Percentiles rank a stretch among this genome's conserved stretches.
Conservation (phyloP, 1,284 basidiomycete species). For the Malassezia furfur region DNA sequence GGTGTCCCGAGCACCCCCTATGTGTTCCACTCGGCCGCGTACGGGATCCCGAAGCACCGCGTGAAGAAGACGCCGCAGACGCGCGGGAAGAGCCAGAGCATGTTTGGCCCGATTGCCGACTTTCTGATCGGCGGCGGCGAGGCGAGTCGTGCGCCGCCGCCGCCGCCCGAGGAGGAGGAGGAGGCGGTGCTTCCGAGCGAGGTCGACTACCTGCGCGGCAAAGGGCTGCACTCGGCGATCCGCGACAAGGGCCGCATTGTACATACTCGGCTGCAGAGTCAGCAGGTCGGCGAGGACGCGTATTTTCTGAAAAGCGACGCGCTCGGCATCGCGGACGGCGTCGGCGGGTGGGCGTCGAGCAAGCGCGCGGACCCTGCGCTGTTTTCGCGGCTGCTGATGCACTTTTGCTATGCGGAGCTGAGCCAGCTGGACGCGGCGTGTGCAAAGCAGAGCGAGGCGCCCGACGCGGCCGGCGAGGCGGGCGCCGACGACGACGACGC, state of each 20-base stretch:
- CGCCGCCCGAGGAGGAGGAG: background rate
- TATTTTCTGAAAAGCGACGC: conserved; percentile 72
- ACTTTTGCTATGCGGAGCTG: conserved; percentile 61
- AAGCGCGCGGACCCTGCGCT: conserved; percentile 58
- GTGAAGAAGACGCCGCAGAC: conserved; percentile 18
- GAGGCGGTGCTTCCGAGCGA: background rate
- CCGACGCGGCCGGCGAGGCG: conserved; percentile 13
- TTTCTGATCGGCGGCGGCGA: conserved; percentile 24
- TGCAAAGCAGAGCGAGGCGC: conserved; percentile 21
- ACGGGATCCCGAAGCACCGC: conserved; percentile 50
- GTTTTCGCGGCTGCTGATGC: conserved; percentile 76
- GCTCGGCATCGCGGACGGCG: conserved; percentile 78
- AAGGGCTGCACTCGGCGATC: conserved; percentile 33
- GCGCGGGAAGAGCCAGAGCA: conserved; percentile 25
- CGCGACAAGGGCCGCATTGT: conserved; percentile 40
- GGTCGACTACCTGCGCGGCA: conserved; percentile 1
- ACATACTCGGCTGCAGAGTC: conserved; percentile 50
- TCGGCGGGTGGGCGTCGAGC: conserved; percentile 69
- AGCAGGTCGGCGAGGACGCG: conserved; percentile 73
- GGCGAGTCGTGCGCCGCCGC: background rate
- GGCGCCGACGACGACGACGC: conserved; percentile 1
- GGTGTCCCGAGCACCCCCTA: background rate
- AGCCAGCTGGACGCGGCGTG: conserved; percentile 22
- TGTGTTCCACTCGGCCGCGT: conserved; percentile 48
- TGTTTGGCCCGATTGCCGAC: conserved; percentile 39